Base-by-base conservation (phyloP, 2,329 filamentous ascomycete species). In the Pseudonectria buxi region DNA sequence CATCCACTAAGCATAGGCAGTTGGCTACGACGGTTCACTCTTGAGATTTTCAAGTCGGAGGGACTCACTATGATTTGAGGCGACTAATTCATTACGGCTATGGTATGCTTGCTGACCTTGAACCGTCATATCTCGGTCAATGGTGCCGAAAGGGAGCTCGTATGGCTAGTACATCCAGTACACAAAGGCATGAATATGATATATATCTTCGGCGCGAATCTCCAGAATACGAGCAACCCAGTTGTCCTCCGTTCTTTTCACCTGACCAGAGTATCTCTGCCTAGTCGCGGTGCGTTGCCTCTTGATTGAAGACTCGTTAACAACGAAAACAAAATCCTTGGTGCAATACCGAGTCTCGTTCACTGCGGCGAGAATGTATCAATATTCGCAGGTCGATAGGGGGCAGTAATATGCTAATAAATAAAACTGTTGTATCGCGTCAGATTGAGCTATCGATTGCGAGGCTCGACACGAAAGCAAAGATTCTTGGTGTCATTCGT, bases 221-320 rank as follows among this genome's bases (percentile, higher is more conserved):
- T 92, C 85, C 14, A 89, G 70, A 30, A 92, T 82, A 45, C 76
- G 74, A 7, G 81, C 86, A 4, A 89, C 77, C 84, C 85, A 90
- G 52, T 76, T 74, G 39, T 77, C 72, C 13, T 71, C 61, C 41
- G 40, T 52, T 35, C 49, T 54, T 32, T 50, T 51, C 22, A 49
- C 44, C 13, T 45, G 42, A n/a, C 45, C 49, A 24, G 41, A 43
- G 28, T 41, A 47, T 11, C 59, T 56, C 24, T 53, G 40, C 37
- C 59, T 58, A 36, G 57, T 56, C 7, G 59, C 58, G 10, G 63
- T 60, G 45, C 68, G 71, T 43, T 75, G 71, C 15, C 69, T 68
- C 57, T 74, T 68, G 43, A 76, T 69, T 26, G 72, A 76, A 3
- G 67, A 62, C 41, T 71, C 72, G 52, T 77, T 78, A 41, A 74